Percentiles rank a stretch among this genome's conserved stretches.
Conservation (phyloP, 2,329 filamentous ascomycete genomes). For the Parastagonospora nodorum region DNA sequence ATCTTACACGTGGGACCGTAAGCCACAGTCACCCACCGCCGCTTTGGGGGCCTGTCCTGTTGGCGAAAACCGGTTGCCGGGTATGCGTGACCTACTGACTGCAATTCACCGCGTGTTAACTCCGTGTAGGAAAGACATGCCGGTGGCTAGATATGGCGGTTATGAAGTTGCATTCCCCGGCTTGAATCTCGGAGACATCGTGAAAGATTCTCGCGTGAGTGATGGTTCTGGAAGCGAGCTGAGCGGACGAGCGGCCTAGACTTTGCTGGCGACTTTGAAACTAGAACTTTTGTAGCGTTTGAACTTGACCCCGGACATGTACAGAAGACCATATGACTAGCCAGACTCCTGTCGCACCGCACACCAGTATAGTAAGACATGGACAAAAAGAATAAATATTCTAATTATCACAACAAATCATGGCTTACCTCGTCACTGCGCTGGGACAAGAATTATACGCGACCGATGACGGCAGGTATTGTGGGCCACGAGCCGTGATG, state of each 20-base stretch:
- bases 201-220: too few relatives aligned
- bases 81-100: neutral
- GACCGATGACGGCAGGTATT: neutral
- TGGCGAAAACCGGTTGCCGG: constrained; percentile 22
- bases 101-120: neutral
- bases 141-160: neutral
- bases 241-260: too few relatives aligned
- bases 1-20: constrained; percentile 28
- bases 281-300: too few relatives aligned
- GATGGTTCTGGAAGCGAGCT: too few relatives aligned
- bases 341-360: too few relatives aligned
- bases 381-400: too few relatives aligned
- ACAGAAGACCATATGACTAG: too few relatives aligned
- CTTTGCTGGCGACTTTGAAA: too few relatives aligned
- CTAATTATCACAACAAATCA: neutral
- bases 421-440: neutral
- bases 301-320: too few relatives aligned
- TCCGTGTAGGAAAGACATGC: neutral
- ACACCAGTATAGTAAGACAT: too few relatives aligned
- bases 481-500: neutral
- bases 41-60: constrained; percentile 2
- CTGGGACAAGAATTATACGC: neutral
- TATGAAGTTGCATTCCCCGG: neutral
- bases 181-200: too few relatives aligned
- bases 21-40: constrained; percentile 32